These are phyloP conservation scores for Pythium pyrilobum DNA, from an alignment of 352 stramenopile species.

Conservation along the genomic window DNA sequence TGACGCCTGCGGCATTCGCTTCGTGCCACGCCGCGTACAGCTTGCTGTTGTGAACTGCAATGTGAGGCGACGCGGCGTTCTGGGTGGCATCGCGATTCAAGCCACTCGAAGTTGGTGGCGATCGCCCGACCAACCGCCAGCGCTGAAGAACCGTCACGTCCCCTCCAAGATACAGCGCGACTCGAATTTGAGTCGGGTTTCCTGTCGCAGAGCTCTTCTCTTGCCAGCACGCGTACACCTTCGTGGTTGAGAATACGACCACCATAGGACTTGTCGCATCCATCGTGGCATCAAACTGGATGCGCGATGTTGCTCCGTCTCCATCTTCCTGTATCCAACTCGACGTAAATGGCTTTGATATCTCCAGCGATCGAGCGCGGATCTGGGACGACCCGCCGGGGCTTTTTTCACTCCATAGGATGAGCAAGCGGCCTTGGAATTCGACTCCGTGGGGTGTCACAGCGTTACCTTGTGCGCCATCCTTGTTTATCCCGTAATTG, in stretches of 20 bases:
- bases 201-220: conserved; percentile 25
- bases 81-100: conserved; percentile 43
- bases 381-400: conserved; percentile 27
- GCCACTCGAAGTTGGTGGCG: conserved; percentile 19
- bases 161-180: conserved; percentile 28
- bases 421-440: conserved; percentile 30
- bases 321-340: conserved; percentile 43
- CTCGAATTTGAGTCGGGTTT: conserved; percentile 42
- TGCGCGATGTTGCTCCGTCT: conserved; percentile 14
- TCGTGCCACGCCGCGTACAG: conserved; percentile 65
- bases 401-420: conserved; percentile 45
- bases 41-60: conserved; percentile 28
- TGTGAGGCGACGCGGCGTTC: conserved; percentile 28
- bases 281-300: conserved; percentile 43
- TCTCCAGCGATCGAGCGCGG: conserved; percentile 35
- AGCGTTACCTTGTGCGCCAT: conserved; percentile 24
- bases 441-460: conserved; percentile 18
- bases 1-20: conserved; percentile 1
- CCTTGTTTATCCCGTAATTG: conserved; percentile 41
- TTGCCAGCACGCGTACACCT: conserved; percentile 49
- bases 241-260: conserved; percentile 16
- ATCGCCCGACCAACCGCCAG: conserved; percentile 36
- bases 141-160: conserved; percentile 20
- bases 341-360: conserved; percentile 25
- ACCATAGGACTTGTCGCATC: conserved; percentile 31